Evolutionary conservation across 371 early-diverging fungal species (phyloP), one percentile per base, ranked within the genome.

Genomic region (Actinomucor elegans): DNA sequence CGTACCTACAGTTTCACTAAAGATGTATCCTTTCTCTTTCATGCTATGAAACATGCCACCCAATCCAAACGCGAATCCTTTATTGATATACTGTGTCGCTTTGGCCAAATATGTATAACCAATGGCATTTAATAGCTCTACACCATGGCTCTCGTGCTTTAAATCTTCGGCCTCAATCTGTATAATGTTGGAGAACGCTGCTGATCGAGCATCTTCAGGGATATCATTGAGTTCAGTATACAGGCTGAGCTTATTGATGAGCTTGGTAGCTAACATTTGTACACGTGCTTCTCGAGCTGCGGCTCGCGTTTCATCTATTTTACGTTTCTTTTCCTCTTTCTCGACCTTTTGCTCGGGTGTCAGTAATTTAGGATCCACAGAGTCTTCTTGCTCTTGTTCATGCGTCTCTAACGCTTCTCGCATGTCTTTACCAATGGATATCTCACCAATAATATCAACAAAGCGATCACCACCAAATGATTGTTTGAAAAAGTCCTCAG

Each of bases 381-480:
- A n/a, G 1, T 29, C 44, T 12, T 52, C 24, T 8, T 73, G 65
- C 14, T 65, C 67, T 26, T 73, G 77, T 26, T 80, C 79, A 11
- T 81, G 84, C 9, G 73, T 80, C 47, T 79, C 83, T 58, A 92
- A 65, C 18, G 91, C 92, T 41, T 91, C 89, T 33, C 83, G 81
- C 77, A 98, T 91, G 52, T 96, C 95, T 33, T 83, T 77, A 23
- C 94, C 94, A 45, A 98, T 92, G 12, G 91, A 92, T 31, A 98
- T 91, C 60, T 97, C 97, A 29, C 98, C 98, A 73, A 98, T 95
- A 59, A 96, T 86, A 68, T 93, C 91, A 8, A 85, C 86, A 75
- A 98, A 98, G 35, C 88, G 85, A 63, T 95, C 97, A 24, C 96
- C 97, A 45, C 96, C 96, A 83, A 97, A 98, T 42, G 92, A 88